Evolutionary conservation across 2,329 filamentous ascomycete genomes (phyloP).

Genomic region (Penicillium olsonii): DNA sequence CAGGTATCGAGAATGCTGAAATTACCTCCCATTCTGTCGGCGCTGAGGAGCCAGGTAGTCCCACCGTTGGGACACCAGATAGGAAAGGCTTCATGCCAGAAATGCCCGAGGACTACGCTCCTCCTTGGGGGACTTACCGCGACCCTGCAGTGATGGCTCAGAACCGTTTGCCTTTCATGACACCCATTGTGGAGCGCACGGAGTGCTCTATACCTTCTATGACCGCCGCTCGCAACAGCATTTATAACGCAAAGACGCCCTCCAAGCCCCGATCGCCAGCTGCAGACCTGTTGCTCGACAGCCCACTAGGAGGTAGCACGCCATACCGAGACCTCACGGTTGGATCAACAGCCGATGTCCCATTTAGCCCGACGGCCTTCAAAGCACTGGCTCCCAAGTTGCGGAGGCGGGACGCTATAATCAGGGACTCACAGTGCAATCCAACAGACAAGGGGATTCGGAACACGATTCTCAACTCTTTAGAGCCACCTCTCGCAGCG

Average conservation of each 20-base stretch:
- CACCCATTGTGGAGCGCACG: constrained; percentile 92
- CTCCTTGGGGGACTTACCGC: constrained; percentile 76
- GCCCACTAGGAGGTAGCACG: constrained; percentile 69
- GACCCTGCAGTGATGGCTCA: constrained; percentile 79
- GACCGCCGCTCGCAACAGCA: constrained; percentile 59
- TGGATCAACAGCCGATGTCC: constrained; percentile 32
- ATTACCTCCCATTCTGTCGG: constrained; percentile 22
- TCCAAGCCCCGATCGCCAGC: constrained; percentile 55
- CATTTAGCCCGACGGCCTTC: constrained; percentile 40
- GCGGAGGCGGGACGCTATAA: constrained; percentile 60
- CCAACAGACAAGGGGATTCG: constrained; percentile 79
- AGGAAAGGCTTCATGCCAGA: constrained; percentile 53
- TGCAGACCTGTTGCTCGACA: constrained; percentile 59
- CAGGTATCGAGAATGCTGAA: constrained; percentile 41
- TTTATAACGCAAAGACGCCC: constrained; percentile 72
- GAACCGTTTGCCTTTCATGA: constrained; percentile 96
- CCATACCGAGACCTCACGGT: constrained; percentile 52
- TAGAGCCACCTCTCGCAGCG: constrained; percentile 70
- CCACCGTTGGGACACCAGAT: constrained; percentile 38
- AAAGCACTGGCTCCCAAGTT: constrained; percentile 34
- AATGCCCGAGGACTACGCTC: constrained; percentile 86
- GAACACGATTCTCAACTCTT: constrained; percentile 70
- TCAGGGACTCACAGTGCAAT: constrained; percentile 83
- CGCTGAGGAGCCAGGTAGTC: constrained; percentile 35
- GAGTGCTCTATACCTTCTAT: constrained; percentile 75